Evolutionary conservation across 768 basidiomycete species (phyloP).

Genomic region (Xanthoconium purpureum): DNA sequence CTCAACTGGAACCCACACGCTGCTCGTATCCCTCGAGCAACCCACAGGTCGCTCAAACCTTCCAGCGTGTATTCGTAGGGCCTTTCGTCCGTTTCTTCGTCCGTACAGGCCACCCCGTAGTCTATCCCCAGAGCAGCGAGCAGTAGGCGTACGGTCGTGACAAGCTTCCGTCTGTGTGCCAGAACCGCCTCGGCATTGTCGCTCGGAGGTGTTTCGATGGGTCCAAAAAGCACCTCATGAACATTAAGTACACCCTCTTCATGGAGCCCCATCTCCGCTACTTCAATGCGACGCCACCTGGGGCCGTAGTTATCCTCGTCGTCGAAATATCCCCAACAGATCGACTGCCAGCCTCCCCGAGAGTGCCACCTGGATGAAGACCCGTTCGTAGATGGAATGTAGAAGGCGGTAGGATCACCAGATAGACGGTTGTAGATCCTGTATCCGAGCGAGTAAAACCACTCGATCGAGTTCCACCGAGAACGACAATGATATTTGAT

Average conservation of each 20-base stretch:
- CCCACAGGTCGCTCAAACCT: slow-evolving; percentile 8
- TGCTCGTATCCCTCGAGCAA: slow-evolving; percentile 10
- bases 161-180: slow-evolving; percentile 1
- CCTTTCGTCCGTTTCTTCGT: neutral
- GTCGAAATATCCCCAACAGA: slow-evolving; percentile 11
- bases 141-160: slow-evolving; percentile 1
- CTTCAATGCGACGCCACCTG: neutral
- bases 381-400: neutral
- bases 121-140: slow-evolving; percentile 7
- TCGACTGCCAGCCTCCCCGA: slow-evolving; percentile 5
- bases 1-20: slow-evolving; percentile 11
- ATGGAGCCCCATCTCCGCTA: neutral
- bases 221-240: slow-evolving; percentile 2
- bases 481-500: slow-evolving; percentile 3
- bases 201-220: neutral
- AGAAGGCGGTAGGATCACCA: no score
- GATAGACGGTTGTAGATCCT: neutral
- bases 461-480: neutral
- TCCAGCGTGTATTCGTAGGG: slow-evolving; percentile 1
- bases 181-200: neutral
- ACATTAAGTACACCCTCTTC: slow-evolving; percentile 3
- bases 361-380: neutral
- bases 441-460: slow-evolving; percentile 10
- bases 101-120: slow-evolving; percentile 7
- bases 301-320: neutral